These are phyloP conservation scores for Globisporangium barbulae DNA, from an alignment of 352 stramenopile species.

Conservation along the genomic window DNA sequence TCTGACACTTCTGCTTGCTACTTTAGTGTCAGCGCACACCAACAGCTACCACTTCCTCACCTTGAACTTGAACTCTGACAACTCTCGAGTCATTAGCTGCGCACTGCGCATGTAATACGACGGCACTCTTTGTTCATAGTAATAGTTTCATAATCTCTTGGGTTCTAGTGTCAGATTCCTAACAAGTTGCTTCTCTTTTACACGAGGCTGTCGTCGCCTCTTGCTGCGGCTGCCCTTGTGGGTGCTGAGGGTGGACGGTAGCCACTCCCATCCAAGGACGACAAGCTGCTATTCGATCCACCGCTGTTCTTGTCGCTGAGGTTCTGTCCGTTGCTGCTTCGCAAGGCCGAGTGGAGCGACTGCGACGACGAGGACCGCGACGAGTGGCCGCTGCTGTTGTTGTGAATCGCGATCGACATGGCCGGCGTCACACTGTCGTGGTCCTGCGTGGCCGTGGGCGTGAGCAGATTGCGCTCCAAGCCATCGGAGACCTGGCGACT, in stretches of 20 bases:
- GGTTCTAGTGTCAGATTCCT: no score
- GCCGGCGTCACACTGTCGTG: constrained; percentile 14
- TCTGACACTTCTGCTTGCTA: no score
- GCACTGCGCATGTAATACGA: no score
- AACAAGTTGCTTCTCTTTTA: no score
- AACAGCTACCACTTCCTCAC: no score
- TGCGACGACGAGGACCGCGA: neutral
- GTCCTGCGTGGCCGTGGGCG: constrained; percentile 15
- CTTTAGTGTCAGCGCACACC: no score
- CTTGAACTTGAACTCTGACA: no score
- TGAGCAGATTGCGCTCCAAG: constrained; percentile 44
- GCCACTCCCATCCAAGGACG: constrained; percentile 20
- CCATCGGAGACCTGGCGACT: constrained; percentile 41
- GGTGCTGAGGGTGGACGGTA: constrained; percentile 2
- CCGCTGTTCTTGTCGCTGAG: neutral
- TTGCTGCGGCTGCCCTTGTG: neutral
- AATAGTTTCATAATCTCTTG: no score
- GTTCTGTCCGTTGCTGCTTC: neutral
- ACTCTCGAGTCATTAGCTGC: no score
- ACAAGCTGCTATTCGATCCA: constrained; percentile 19
- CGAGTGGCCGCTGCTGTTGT: neutral
- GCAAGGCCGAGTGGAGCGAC: neutral
- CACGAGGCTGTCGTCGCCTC: no score
- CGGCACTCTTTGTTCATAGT: no score
- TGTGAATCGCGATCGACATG: constrained; percentile 23